Base-by-base conservation (phyloP, 2,329 filamentous ascomycete genomes). In the Cadophora luteo-olivacea region DNA sequence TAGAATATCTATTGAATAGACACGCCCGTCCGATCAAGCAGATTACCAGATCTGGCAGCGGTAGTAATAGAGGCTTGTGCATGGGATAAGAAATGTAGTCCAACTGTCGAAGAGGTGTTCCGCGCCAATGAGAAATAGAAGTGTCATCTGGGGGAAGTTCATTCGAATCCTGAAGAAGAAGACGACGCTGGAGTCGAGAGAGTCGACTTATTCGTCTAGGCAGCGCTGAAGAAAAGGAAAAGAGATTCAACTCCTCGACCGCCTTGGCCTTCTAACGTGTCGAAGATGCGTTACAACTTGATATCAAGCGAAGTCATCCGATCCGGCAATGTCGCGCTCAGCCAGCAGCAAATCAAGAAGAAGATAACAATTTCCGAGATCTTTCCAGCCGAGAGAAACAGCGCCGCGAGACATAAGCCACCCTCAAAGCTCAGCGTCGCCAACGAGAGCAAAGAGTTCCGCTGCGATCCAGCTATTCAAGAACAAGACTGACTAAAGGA, bases 121-220 rank as follows among this genome's bases (percentile, higher is more conserved):
- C 36, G n/a, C 9, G 61, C 61, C 12, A 63, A 63, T 22, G 29
- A 38, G 55, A 38, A 52, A 25, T n/a, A 52, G 61, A 52, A 51
- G 61, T 51, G 32, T 8, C 29, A 33, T 52, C 16, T 63, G 48
- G 24, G 48, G 4, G 61, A 52, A 22, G 22, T 19, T 22, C 29
- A 38, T 14, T 41, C 33, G 16, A 14, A 33, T 52, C 38, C 61
- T 24, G 25, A 52, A 24, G 61, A 36, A 24, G 61, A 52, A 3
- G 41, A 48, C 2, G 54, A 36, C 6, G 14, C 8, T 36, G 54
- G 54, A 11, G 29, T 36, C 9, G n/a, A 58, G 33, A 58, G 55
- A 19, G n/a, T 14, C 9, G 55, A 41, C 14, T 22, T 36, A 3
- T 32, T 38, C 0, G 32, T 58, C 11, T 38, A 19, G 6, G 32